phyloP scores from a whole-genome alignment of 345 rosid genomes.

The Cardamine occulta region DNA sequence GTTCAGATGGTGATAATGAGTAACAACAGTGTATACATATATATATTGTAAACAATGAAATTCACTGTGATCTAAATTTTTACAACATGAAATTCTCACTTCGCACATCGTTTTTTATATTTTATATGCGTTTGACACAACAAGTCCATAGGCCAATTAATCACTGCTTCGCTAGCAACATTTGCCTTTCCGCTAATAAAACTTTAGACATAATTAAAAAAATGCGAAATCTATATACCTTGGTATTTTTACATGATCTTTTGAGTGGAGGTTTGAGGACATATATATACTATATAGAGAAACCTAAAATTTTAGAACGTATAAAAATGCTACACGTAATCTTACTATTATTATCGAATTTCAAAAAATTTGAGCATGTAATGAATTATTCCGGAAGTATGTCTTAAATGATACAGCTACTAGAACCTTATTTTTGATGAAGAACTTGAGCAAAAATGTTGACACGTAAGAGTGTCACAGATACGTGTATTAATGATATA shows the following conservation, averaged over 20 bases:
- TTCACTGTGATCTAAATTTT: not conserved
- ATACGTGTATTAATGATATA: not conserved
- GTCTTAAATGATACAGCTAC: conserved; percentile 1
- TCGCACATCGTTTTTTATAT: not conserved
- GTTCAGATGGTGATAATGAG: conserved; percentile 23
- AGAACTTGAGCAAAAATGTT: not conserved
- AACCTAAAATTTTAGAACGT: not conserved
- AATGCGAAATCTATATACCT: not conserved
- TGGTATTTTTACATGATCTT: not conserved
- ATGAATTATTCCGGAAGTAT: not conserved
- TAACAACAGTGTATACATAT: not conserved
- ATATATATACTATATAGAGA: not conserved
- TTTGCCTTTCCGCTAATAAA: not conserved
- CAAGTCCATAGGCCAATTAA: not conserved
- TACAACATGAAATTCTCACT: not conserved
- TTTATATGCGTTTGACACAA: not conserved
- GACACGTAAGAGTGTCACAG: not conserved
- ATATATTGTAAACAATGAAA: not conserved
- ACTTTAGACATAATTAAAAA: not conserved
- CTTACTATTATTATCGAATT: not conserved
- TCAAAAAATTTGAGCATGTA: not conserved
- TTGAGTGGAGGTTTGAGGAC: not conserved
- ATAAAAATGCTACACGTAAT: not conserved
- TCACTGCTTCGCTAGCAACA: not conserved
- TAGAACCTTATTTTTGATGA: not conserved